Conservation (phyloP, 2,329 filamentous ascomycete species). For the Myrmaecium sp. region DNA sequence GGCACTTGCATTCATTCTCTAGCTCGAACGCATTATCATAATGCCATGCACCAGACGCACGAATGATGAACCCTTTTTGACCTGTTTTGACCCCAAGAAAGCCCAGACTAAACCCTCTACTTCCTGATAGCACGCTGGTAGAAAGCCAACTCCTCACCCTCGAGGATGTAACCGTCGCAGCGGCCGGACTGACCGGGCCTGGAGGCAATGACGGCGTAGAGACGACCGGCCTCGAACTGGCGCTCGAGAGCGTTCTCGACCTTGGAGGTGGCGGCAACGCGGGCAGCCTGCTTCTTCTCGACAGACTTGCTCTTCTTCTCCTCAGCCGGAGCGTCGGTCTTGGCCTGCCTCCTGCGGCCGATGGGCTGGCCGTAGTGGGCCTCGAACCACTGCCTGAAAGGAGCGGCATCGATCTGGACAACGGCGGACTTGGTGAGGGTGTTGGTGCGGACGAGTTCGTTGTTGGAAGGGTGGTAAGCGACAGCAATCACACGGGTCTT, state of each 20-base stretch:
- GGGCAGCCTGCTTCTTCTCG: conserved; percentile 88
- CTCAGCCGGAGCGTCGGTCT: conserved; percentile 50
- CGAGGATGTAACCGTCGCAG: conserved; percentile 91
- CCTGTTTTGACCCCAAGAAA: conserved; percentile 25
- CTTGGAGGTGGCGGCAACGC: conserved; percentile 74
- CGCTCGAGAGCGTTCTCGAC: conserved; percentile 84
- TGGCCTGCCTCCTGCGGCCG: conserved; percentile 82
- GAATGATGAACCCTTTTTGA: conserved; percentile 22
- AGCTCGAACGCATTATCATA: no score
- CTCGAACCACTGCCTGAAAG: conserved; percentile 99
- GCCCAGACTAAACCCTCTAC: conserved; percentile 41
- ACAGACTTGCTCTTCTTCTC: conserved; percentile 93
- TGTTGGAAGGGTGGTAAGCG: conserved; percentile 99
- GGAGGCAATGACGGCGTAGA: conserved; percentile 84
- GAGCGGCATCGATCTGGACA: conserved; percentile 95
- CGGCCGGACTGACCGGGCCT: conserved; percentile 94
- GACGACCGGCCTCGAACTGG: conserved; percentile 98
- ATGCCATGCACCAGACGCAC: conserved; percentile 25
- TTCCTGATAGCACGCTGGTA: conserved; percentile 99
- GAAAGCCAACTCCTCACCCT: conserved; percentile 99
- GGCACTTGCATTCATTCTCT: no score
- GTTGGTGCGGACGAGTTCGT: conserved; percentile 99
- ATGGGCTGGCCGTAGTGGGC: conserved; percentile 90
- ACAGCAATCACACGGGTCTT: conserved; percentile 99
- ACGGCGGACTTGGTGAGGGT: conserved; percentile 98